Evolutionary conservation across 805 yeast genomes (phyloP).

Genomic region (Cyberlindnera petersonii): DNA sequence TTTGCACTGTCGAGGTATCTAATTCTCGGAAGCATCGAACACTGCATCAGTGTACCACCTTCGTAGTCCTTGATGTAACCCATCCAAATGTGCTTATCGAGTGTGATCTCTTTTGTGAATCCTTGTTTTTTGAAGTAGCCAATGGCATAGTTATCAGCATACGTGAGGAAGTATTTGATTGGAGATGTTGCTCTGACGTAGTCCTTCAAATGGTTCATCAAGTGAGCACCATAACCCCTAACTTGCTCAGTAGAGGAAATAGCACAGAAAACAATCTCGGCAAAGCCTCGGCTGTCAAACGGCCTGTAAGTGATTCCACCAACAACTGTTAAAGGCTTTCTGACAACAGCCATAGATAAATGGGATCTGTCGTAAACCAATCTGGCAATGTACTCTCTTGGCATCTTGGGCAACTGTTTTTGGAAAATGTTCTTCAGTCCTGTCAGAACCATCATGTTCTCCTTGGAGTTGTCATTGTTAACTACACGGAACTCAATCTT

Average conservation of each 20-base stretch:
- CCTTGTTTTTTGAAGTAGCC: conserved; percentile 99
- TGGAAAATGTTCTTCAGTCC: conserved; percentile 96
- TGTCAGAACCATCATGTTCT: conserved; percentile 85
- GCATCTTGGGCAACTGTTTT: conserved; percentile 98
- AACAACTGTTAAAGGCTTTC: conserved; percentile 90
- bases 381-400: conserved; percentile 91
- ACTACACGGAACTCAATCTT: conserved; percentile 94
- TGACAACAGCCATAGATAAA: conserved; percentile 91
- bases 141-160: conserved; percentile 98
- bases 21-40: conserved; percentile 84
- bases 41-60: conserved; percentile 98
- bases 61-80: conserved; percentile 98
- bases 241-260: conserved; percentile 97
- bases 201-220: conserved; percentile 97
- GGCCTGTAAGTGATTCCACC: conserved; percentile 98
- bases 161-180: conserved; percentile 82
- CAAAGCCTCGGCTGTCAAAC: conserved; percentile 84
- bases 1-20: conserved; percentile 88
- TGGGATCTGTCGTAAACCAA: conserved; percentile 93
- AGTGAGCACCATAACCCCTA: conserved; percentile 96
- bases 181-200: conserved; percentile 87
- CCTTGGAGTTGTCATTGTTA: conserved; percentile 86
- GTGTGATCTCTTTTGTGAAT: conserved; percentile 88
- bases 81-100: conserved; percentile 89
- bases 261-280: conserved; percentile 98